Base-by-base conservation (phyloP, 768 basidiomycete species). In the Antrodiella citrinella region DNA sequence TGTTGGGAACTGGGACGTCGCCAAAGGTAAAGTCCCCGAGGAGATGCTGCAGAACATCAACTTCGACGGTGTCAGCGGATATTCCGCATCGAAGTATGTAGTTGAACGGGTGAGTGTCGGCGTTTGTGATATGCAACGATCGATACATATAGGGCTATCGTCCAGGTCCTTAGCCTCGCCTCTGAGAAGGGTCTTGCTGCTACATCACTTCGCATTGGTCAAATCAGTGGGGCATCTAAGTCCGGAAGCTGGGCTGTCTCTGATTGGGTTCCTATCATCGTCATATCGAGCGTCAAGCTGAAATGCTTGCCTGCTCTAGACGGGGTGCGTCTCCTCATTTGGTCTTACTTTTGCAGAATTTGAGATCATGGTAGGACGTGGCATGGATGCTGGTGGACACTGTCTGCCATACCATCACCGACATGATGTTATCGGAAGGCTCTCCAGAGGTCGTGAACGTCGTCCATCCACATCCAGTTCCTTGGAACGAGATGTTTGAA, bases 1-100 rank as follows among this genome's bases (percentile, higher is more conserved):
- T 23, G 54, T 45, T 1, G 26, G 18, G 20, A 44, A 7, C 2
- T 53, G 47, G 47, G 39, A 45, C 22, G 15, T 45, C 10, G 20
- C 43, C 2, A 11, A 23, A 4, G 52, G 48, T 9, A 41, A 47
- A 4, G 52, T 53, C 15, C 52, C 52, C 18, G 52, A 53, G 21
- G 21, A 22, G n/a, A 22, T 53, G 4, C 18, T 65, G 24, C 19
- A 53, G 11, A 60, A 63, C 42, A 54, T 68, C n/a, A 57, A 62
- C 39, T 51, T 66, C 0, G 47, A 22, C 13, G 26, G 67, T 15
- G 65, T 64, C 2, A 58, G 62, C 69, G 72, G 72, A 0, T 72
- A 72, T 48, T 53, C 62, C 3, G 67, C 69, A 55, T 67, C 65
- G 0, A 73, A 73, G 58, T 71, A 67, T 66, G 69, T 71, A 2